A percentile compares a stretch with the other conserved stretches of the same genome.
These are phyloP conservation scores for Lanmaoa rubissima DNA, from an alignment of 768 basidiomycete species.

Conservation along the genomic window DNA sequence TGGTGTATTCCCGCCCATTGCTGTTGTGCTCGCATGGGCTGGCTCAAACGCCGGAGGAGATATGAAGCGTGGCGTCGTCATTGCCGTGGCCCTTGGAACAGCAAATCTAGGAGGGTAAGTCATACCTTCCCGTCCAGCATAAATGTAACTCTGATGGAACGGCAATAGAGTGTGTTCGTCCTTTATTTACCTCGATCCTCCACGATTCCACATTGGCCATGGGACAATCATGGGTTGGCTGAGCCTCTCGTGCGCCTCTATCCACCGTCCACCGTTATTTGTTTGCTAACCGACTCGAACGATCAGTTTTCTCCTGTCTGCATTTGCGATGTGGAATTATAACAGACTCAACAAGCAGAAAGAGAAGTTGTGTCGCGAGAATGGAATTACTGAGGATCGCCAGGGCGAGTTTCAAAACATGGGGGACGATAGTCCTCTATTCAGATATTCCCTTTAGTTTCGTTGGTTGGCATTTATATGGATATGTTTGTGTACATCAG, in stretches of 20 bases:
- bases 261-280: constrained; percentile 12
- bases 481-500: too few species aligned
- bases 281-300: constrained; percentile 28
- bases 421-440: constrained; percentile 56
- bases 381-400: constrained; percentile 41
- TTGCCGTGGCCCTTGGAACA: constrained; percentile 54
- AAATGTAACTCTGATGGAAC: constrained; percentile 2
- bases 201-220: constrained; percentile 38
- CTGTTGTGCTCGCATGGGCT: constrained; percentile 52
- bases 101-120: constrained; percentile 54
- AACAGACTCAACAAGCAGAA: constrained; percentile 49
- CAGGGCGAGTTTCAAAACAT: constrained; percentile 44
- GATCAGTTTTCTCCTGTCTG: constrained; percentile 40
- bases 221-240: constrained; percentile 38
- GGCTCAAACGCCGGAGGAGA: constrained; percentile 57
- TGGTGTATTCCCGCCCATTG: constrained; percentile 54
- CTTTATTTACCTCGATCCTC: constrained; percentile 40
- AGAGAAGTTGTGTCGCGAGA: constrained; percentile 41
- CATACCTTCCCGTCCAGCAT: constrained; percentile 14
- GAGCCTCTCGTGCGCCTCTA: constrained; percentile 20
- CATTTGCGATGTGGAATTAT: constrained; percentile 49
- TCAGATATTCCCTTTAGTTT: constrained; percentile 38
- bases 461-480: too few species aligned
- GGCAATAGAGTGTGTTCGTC: constrained; percentile 39
- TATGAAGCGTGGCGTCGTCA: constrained; percentile 46